Conservation (phyloP, 129 eudicot species). For the Scalesia atractyloides region DNA sequence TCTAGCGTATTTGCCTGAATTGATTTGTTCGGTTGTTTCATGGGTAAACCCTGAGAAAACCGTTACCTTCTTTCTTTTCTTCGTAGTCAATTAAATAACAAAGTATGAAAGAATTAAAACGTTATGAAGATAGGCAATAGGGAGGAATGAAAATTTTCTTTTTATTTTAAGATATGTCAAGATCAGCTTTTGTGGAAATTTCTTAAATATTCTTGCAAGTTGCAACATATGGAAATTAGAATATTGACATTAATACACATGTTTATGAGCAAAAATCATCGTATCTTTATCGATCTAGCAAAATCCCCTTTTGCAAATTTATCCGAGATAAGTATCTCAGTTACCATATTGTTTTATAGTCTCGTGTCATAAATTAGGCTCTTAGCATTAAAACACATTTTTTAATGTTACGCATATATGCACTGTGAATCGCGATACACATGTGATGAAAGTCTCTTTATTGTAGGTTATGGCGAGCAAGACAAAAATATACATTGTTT, state of each 20-base stretch:
- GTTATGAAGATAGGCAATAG: not conserved
- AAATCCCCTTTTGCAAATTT: not conserved
- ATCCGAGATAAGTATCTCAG: not conserved
- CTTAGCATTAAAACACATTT: not conserved
- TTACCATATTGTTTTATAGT: not conserved
- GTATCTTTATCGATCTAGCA: slow-evolving; percentile 1
- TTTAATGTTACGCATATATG: not conserved
- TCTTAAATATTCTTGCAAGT: not conserved
- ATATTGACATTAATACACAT: slow-evolving; percentile 16
- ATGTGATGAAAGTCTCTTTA: slow-evolving; percentile 21
- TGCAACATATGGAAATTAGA: slow-evolving; percentile 9
- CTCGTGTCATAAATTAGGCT: slow-evolving; percentile 2
- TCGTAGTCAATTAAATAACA: not conserved
- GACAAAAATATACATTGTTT: slow-evolving; percentile 83
- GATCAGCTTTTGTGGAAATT: not conserved
- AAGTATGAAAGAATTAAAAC: not conserved
- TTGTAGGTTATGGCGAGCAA: slow-evolving; percentile 90
- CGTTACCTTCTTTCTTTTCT: not conserved
- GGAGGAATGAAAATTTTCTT: not conserved
- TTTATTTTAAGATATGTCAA: not conserved
- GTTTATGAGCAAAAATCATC: not conserved
- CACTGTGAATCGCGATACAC: slow-evolving; percentile 10
- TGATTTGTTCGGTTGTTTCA: not conserved
- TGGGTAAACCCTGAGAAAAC: not conserved
- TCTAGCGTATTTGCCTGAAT: not conserved